Percentiles rank a stretch among this genome's conserved stretches.
Conservation (phyloP, 768 basidiomycete genomes). For the Pleurotus tuoliensis region DNA sequence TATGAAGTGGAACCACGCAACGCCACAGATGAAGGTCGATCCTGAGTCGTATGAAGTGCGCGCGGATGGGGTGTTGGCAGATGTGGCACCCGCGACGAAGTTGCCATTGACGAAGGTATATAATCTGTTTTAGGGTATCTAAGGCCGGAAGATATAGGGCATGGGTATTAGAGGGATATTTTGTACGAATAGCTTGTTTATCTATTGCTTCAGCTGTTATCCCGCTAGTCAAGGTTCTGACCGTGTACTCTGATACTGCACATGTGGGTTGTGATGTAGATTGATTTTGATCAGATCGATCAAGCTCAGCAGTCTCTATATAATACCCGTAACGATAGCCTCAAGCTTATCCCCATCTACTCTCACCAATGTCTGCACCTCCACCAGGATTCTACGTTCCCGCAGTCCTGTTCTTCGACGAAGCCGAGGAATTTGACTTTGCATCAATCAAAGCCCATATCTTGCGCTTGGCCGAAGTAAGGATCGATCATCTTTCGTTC, state of each 20-base stretch:
- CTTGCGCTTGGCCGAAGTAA: conserved; percentile 67
- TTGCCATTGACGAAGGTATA: conserved; percentile 71
- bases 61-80: conserved; percentile 74
- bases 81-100: conserved; percentile 67
- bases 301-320: no score
- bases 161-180: no score
- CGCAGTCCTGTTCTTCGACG: conserved; percentile 68
- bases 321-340: no score
- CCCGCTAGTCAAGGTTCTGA: no score
- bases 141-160: no score
- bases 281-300: no score
- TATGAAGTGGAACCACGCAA: conserved; percentile 89
- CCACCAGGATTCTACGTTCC: conserved; percentile 76
- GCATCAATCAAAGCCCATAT: conserved; percentile 65
- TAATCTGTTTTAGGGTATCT: conserved; percentile 66
- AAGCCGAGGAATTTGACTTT: conserved; percentile 68
- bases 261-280: no score
- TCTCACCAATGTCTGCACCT: conserved; percentile 30
- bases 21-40: conserved; percentile 85
- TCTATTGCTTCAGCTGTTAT: no score
- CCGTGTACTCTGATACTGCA: no score
- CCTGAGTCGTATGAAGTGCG: conserved; percentile 88
- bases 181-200: no score
- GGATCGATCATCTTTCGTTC: conserved; percentile 13
- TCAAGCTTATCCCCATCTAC: conserved; percentile 8